Base-by-base conservation (phyloP, 768 basidiomycete species). In the Mycena alexandri region DNA sequence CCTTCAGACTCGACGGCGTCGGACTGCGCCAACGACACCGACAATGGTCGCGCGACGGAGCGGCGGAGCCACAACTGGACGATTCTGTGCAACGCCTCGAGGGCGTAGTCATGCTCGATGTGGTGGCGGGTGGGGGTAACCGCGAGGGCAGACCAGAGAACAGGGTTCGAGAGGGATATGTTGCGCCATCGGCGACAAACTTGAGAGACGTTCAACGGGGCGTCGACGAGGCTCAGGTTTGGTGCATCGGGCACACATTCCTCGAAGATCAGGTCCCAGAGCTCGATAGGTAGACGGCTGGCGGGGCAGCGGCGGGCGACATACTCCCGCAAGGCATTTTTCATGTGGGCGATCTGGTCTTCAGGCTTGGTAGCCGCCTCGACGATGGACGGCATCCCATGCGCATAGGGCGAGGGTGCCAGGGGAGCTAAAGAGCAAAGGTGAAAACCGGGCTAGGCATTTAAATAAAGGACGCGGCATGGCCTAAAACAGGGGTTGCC, bases 131-230 rank as follows among this genome's bases (percentile, higher is more conserved):
- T 62, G 22, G 55, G 55, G 55, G 38, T 63, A 2, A 68, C 5
- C 3, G 67, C 57, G 21, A 69, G 43, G 13, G 44, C 41, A 16
- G 62, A 47, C 67, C 67, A 69, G 19, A 69, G 43, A 13, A 22
- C 43, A 6, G 67, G 36, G n/a, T 64, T 63, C 13, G 57, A 54
- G 52, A 69, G 67, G 43, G 51, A 50, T 24, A 61, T 69, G 36
- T 16, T 55, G 43, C 67, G 67, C 61, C 61, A 69, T 8, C 62
- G 56, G 53, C 67, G 67, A 24, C 67, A 63, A 21, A 69, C 67
- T 25, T 69, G 67, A 44, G 67, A 69, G 22, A 69, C 57, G 34
- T 56, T 69, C 43, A 69, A 29, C n/a, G 67, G 67, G 3, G 67
- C 62, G 16, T 64, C 21, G 38, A 43, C 33, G 19, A 69, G 52